Conservation (phyloP, 2,329 filamentous ascomycete species). For the Arthrinium phaeospermum region DNA sequence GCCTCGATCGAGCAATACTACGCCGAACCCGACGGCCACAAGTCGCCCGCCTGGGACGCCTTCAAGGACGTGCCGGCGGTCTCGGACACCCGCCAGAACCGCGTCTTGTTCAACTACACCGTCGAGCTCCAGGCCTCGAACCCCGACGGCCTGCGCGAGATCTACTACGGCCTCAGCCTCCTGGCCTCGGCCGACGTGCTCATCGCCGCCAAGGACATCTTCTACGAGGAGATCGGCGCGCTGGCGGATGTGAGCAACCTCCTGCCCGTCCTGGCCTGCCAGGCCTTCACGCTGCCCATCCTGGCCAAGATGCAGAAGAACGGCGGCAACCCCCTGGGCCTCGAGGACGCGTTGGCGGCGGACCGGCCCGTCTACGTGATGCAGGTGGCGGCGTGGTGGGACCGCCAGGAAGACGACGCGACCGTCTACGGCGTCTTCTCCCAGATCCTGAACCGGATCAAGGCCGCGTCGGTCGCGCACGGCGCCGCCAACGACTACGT, state of each 20-base stretch:
- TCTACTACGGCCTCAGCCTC: slow-evolving; percentile 13
- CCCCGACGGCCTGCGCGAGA: slow-evolving; percentile 44
- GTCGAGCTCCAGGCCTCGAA: slow-evolving; percentile 47
- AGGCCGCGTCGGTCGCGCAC: slow-evolving; percentile 24
- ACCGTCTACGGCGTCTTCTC: slow-evolving; percentile 29
- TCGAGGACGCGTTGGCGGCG: slow-evolving; percentile 33
- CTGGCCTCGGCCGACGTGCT: not conserved
- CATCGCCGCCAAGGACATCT: slow-evolving; percentile 45
- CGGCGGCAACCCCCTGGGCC: slow-evolving; percentile 46
- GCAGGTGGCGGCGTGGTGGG: slow-evolving; percentile 32
- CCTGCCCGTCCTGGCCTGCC: slow-evolving; percentile 25
- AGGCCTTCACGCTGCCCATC: slow-evolving; percentile 48
- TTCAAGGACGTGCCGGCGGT: not conserved
- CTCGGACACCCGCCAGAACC: slow-evolving; percentile 1
- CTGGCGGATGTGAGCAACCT: not conserved
- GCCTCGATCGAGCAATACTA: slow-evolving; percentile 5
- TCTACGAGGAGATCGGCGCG: not conserved
- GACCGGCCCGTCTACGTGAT: slow-evolving; percentile 31
- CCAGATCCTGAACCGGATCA: slow-evolving; percentile 27
- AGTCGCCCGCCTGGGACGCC: not conserved
- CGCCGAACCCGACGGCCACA: not conserved
- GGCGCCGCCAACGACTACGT: slow-evolving; percentile 29
- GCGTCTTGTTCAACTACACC: slow-evolving; percentile 45
- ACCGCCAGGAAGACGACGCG: slow-evolving; percentile 27
- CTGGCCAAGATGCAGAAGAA: slow-evolving; percentile 41